Evolutionary conservation across 768 basidiomycete species (phyloP).

Genomic region (Calocera viscosa): DNA sequence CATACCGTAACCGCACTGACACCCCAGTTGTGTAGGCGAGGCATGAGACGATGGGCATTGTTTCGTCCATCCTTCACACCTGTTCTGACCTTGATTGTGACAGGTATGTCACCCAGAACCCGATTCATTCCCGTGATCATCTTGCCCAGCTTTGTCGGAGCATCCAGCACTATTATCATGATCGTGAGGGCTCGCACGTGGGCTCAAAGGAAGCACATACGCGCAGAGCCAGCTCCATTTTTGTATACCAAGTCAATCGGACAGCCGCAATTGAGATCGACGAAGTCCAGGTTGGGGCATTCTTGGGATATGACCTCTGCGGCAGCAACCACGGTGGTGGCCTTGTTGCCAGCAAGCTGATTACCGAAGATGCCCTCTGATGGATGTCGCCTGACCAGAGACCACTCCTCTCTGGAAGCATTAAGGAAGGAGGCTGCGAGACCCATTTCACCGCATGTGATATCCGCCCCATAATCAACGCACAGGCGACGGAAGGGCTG

Average conservation of each 20-base stretch:
- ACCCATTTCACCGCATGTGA: constrained; percentile 96
- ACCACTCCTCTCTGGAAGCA: constrained; percentile 92
- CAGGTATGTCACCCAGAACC: constrained; percentile 78
- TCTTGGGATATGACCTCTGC: constrained; percentile 71
- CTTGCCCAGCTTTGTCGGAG: constrained; percentile 67
- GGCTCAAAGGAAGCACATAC: constrained; percentile 37
- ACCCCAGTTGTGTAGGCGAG: constrained; percentile 50
- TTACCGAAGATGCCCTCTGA: constrained; percentile 80
- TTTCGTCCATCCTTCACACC: constrained; percentile 85
- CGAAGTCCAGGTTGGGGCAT: constrained; percentile 66
- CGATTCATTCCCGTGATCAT: constrained; percentile 84
- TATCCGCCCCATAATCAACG: constrained; percentile 75
- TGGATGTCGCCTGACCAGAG: constrained; percentile 76
- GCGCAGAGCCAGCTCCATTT: constrained; percentile 75
- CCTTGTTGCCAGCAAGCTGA: constrained; percentile 84
- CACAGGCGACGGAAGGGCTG: constrained; percentile 90
- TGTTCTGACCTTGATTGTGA: constrained; percentile 84
- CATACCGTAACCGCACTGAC: constrained; percentile 43
- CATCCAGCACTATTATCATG: constrained; percentile 55
- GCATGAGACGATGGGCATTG: constrained; percentile 82
- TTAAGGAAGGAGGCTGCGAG: constrained; percentile 79
- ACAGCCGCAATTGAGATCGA: constrained; percentile 92
- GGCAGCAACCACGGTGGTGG: constrained; percentile 55
- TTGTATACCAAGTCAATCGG: constrained; percentile 95
- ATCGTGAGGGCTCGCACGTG: neutral